phyloP scores from a whole-genome alignment of 2,329 filamentous ascomycete genomes.

The Ophiostoma novo-ulmi region DNA sequence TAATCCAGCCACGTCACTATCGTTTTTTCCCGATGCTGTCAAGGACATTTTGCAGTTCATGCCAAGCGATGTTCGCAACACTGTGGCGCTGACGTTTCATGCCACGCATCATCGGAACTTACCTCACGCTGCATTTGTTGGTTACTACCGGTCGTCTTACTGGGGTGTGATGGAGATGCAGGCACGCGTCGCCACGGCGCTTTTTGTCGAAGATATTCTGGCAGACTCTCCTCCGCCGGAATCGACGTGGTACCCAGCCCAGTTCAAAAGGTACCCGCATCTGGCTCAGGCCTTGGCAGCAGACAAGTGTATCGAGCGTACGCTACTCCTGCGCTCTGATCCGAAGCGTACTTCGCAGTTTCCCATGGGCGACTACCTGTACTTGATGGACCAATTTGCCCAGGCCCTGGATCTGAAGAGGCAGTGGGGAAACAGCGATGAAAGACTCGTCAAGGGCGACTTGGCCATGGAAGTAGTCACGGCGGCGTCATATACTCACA shows the following conservation, averaged over 20 bases:
- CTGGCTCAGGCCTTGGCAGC: constrained; percentile 40
- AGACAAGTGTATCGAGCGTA: constrained; percentile 44
- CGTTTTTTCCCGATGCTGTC: constrained; percentile 56
- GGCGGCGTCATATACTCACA: constrained; percentile 47
- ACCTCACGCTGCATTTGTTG: constrained; percentile 68
- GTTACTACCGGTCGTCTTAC: constrained; percentile 78
- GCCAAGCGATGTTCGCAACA: constrained; percentile 49
- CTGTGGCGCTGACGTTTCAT: constrained; percentile 63
- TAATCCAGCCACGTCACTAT: constrained; percentile 57
- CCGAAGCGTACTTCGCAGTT: constrained; percentile 58
- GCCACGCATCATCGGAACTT: constrained; percentile 57
- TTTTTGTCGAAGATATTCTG: constrained; percentile 41
- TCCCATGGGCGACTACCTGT: constrained; percentile 77
- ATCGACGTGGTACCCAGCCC: not conserved
- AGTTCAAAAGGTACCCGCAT: constrained; percentile 27
- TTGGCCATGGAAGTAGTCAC: constrained; percentile 50
- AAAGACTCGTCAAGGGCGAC: constrained; percentile 34
- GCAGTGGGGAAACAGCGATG: constrained; percentile 25
- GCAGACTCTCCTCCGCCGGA: constrained; percentile 35
- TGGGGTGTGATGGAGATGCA: constrained; percentile 90
- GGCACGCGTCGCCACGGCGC: constrained; percentile 58
- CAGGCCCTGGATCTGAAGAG: constrained; percentile 50
- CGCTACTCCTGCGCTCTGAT: constrained; percentile 48
- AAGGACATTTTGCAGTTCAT: constrained; percentile 55
- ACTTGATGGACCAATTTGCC: constrained; percentile 66